Evolutionary conservation across 1,284 basidiomycete genomes (phyloP), one percentile per base, ranked within the genome.

Genomic region (Puccinia novopanici): DNA sequence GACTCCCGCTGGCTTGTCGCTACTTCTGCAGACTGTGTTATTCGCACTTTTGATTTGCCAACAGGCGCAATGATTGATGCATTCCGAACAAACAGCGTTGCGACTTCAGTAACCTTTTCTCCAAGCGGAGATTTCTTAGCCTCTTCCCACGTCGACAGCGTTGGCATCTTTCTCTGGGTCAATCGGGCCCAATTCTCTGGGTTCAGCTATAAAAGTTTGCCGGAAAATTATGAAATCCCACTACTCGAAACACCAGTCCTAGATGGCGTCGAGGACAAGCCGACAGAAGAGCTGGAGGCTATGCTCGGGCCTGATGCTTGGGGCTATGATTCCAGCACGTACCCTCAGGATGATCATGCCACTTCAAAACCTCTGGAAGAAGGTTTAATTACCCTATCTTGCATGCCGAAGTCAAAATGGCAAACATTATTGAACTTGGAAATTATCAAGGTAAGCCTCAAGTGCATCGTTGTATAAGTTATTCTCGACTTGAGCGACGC

Each of bases 121-220:
- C 97, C 97, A 0, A 92, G 94, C 0, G 92, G 92, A 81, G 97
- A 99, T 86, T 99, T 99, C 87, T 87, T 99, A 80, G 97, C 97
- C 0, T 97, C 95, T 1, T 89, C 93, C 0, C 97, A 99, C 86
- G 91, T 96, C 3, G 95, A 97, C 84, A 94, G 91, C 81, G 91
- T 98, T 63, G 97, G 95, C 6, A 90, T 99, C 5, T 95, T 92
- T 85, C 89, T 99, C 17, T 99, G 97, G 95, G 94, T 95, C 27
- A 99, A 99, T 86, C 91, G 94, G 80, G 93, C 95, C 22, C 96
- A 98, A 85, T 98, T 95, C 85, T 87, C 91, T 0, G 92, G 96
- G 79, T 89, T 98, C 12, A 89, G 94, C 0, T 90, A 97, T 84
- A 90, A 91, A 82, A 91, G 91, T 74, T 89, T 96, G 22, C 88